Evolutionary conservation across 768 basidiomycete genomes (phyloP), one percentile per base, ranked within the genome.

Genomic region (Tylopilus felleus): DNA sequence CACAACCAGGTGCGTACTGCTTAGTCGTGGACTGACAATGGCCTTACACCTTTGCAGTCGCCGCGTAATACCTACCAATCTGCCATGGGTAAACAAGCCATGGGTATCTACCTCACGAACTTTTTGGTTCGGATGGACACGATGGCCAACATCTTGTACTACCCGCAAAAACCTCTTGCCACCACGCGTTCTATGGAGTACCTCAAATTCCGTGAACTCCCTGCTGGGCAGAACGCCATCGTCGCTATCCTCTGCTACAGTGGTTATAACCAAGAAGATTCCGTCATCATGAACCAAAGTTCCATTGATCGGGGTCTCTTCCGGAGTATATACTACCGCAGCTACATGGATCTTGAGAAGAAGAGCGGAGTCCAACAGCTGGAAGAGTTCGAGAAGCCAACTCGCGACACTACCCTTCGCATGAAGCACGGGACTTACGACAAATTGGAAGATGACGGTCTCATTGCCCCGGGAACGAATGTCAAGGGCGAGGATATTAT

Each of bases 21-120:
- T 56, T 35, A 5, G 23, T 13, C 43, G 46, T 44, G 4, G 45
- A 42, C 38, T 28, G 36, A 33, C 33, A 8, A 31, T 35, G n/a
- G 16, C 17, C 38, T 56, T 44, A 57, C 52, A 62, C 19, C 53
- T 28, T 50, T 29, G 10, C 59, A 98, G 92, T 99, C 96, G 55
- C 96, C 96, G 60, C 97, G 96, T 84, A 99, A 99, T 69, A 99
- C 96, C 5, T 99, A 99, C 67, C 96, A 99, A 75, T 98, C 96
- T 42, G 96, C 96, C 49, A 99, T 99, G 96, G 97, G 97, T 63
- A 99, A 99, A 76, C 96, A 99, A 83, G 96, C 96, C 12, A 99
- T 99, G 96, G 96, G 97, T 47, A 93, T 98, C 60, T 97, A 90
- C 74, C 80, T 98, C 33, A 98, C 96, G 33, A 99, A 98, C 73